phyloP scores from a whole-genome alignment of 2,329 filamentous ascomycete species.

The Verticillium nubilum region DNA sequence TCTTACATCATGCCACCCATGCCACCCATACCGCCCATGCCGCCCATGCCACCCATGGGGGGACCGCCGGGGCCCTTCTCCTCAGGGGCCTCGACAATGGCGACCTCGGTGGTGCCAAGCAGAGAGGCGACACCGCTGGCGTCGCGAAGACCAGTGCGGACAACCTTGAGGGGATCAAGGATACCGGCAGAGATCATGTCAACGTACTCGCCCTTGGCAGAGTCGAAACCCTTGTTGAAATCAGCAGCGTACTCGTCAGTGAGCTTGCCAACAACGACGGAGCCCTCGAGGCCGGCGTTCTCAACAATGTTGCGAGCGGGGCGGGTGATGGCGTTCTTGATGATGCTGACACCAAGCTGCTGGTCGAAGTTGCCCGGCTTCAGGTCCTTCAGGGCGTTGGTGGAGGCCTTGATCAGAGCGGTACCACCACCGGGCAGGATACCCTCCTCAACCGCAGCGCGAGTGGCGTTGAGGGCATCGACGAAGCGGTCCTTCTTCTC shows the following conservation, averaged over 20 bases:
- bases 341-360: slow-evolving; percentile 93
- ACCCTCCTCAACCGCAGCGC: slow-evolving; percentile 96
- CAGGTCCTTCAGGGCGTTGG: slow-evolving; percentile 75
- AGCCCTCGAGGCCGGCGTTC: slow-evolving; percentile 94
- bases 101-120: slow-evolving; percentile 95
- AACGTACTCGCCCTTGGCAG: slow-evolving; percentile 93
- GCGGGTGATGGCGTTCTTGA: slow-evolving; percentile 96
- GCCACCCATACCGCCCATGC: slow-evolving; percentile 58
- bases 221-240: slow-evolving; percentile 99
- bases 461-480: slow-evolving; percentile 95
- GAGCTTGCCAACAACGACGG: slow-evolving; percentile 95
- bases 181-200: slow-evolving; percentile 98
- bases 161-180: slow-evolving; percentile 98
- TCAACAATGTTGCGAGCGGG: slow-evolving; percentile 94
- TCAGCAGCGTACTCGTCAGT: slow-evolving; percentile 86
- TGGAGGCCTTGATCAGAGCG: slow-evolving; percentile 92
- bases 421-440: slow-evolving; percentile 98
- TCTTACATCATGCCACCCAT: slow-evolving; percentile 61
- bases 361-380: slow-evolving; percentile 97
- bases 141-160: slow-evolving; percentile 91
- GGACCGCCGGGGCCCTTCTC: slow-evolving; percentile 69
- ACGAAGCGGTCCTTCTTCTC: slow-evolving; percentile 99
- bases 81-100: slow-evolving; percentile 92
- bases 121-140: slow-evolving; percentile 95
- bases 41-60: slow-evolving; percentile 61